Evolutionary conservation across 1,284 basidiomycete species (phyloP).

Genomic region (Ustilago curta): DNA sequence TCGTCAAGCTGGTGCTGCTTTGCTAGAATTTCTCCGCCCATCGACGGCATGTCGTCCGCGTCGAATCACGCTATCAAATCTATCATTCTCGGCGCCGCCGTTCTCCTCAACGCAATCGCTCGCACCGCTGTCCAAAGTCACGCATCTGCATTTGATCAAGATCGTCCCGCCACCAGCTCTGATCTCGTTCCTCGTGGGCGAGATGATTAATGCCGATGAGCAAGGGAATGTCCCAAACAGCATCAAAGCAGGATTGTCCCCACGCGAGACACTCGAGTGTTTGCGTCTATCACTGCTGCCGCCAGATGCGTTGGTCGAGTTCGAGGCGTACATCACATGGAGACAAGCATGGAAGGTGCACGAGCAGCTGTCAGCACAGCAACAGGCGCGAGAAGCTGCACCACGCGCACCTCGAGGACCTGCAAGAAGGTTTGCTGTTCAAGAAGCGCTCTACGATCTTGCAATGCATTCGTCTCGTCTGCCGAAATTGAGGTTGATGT

Average conservation of each 20-base stretch:
- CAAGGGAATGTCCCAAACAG: constrained; percentile 28
- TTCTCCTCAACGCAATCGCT: constrained; percentile 31
- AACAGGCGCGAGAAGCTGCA: constrained; percentile 25
- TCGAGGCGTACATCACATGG: constrained; percentile 38
- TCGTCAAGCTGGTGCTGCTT: constrained; percentile 30
- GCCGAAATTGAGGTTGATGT: constrained; percentile 20
- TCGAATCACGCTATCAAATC: constrained; percentile 38
- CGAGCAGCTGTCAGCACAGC: constrained; percentile 27
- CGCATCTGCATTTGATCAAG: constrained; percentile 44
- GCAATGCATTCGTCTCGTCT: constrained; percentile 28
- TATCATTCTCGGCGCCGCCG: constrained; percentile 41
- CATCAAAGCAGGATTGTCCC: constrained; percentile 27
- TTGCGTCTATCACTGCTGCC: constrained; percentile 41
- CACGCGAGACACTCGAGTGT: constrained; percentile 25
- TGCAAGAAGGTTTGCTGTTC: constrained; percentile 39
- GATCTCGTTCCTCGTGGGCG: constrained; percentile 36
- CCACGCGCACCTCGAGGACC: constrained; percentile 39
- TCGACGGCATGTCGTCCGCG: constrained; percentile 30
- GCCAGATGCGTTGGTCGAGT: constrained; percentile 36
- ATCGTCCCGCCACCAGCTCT: constrained; percentile 40
- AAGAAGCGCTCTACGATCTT: constrained; percentile 41
- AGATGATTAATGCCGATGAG: constrained; percentile 30
- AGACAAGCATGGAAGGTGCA: constrained; percentile 36
- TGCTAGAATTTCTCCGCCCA: constrained; percentile 30
- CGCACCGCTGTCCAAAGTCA: constrained; percentile 31